A percentile compares a stretch with the other conserved stretches of the same genome.
phyloP scores from a whole-genome alignment of 306 rosid species.

The Hippophae tibetana region DNA sequence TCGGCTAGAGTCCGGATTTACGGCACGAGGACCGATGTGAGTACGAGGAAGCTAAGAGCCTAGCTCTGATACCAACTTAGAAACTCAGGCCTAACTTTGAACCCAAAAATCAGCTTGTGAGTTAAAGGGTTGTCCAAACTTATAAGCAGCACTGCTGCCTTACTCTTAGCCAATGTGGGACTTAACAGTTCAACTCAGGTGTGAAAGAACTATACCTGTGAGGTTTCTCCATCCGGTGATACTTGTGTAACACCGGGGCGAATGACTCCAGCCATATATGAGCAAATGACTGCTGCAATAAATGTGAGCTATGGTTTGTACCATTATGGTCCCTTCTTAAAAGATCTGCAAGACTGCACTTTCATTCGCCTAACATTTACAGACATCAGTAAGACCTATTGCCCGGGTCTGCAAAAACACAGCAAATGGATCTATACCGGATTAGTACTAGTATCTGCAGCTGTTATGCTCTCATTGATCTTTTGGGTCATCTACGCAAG shows the following conservation, averaged over 20 bases:
- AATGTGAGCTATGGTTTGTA: constrained; percentile 53
- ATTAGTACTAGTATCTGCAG: constrained; percentile 38
- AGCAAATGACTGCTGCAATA: constrained; percentile 34
- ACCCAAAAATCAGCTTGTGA: no score
- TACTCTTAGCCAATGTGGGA: no score
- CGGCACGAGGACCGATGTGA: no score
- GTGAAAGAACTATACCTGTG: constrained; percentile 53
- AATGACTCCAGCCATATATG: constrained; percentile 38
- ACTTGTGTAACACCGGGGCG: constrained; percentile 40
- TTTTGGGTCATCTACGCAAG: constrained; percentile 61
- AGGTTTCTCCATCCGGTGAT: constrained; percentile 22
- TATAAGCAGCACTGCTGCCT: no score
- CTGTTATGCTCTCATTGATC: constrained; percentile 60
- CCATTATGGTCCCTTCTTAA: constrained; percentile 53
- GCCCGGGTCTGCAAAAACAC: constrained; percentile 37
- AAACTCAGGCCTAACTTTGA: no score
- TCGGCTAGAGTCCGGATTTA: no score
- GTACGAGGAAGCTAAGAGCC: no score
- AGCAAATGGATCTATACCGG: constrained; percentile 45
- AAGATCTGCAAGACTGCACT: constrained; percentile 48
- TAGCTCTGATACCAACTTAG: no score
- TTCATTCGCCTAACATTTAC: constrained; percentile 49
- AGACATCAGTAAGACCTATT: constrained; percentile 33
- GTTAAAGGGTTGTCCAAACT: no score
- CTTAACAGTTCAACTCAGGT: constrained; percentile 53